phyloP scores from a whole-genome alignment of 441 rosid genomes.

The Corymbia calophylla region DNA sequence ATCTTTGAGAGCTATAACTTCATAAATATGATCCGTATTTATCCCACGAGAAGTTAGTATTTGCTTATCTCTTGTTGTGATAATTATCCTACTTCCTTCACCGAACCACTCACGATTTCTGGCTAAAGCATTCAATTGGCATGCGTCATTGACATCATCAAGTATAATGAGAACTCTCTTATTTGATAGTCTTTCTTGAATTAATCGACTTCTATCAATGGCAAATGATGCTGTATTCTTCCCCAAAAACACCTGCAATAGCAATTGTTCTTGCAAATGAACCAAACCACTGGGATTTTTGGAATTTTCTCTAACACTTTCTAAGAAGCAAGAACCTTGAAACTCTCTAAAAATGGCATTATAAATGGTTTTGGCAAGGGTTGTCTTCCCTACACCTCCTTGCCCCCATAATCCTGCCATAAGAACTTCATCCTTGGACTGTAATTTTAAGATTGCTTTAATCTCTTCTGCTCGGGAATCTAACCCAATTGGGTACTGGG shows the following conservation, averaged over 20 bases:
- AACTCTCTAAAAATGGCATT: background rate
- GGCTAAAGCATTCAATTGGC: background rate
- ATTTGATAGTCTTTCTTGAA: background rate
- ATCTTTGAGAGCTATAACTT: background rate
- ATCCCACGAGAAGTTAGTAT: background rate
- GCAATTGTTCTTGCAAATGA: background rate
- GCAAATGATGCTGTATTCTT: background rate
- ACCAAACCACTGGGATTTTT: background rate
- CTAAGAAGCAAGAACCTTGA: background rate
- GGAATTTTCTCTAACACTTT: background rate
- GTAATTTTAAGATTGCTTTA: background rate
- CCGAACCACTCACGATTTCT: background rate
- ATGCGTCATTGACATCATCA: background rate
- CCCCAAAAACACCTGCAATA: background rate
- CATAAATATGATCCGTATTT: no score
- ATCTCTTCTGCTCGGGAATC: background rate
- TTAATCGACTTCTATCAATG: background rate
- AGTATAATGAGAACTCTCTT: background rate
- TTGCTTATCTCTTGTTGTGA: background rate
- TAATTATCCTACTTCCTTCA: background rate
- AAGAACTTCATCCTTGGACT: background rate
- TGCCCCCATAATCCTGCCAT: background rate
- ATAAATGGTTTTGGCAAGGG: background rate
- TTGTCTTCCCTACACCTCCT: background rate
- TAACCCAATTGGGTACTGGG: background rate